phyloP scores from a whole-genome alignment of 148 eudicot genomes.

The Diospyros kaki region DNA sequence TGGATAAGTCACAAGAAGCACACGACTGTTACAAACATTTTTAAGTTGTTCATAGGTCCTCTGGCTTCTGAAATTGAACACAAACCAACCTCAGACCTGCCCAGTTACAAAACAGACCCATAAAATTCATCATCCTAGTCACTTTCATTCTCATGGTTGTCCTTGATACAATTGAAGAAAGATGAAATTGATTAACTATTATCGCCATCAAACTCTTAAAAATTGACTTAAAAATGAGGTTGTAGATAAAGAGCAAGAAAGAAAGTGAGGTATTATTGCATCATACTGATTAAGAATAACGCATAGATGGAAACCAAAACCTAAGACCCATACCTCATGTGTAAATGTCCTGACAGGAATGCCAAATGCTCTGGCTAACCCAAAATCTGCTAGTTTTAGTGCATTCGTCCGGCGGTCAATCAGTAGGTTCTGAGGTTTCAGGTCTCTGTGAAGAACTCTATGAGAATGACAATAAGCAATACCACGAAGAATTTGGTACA shows the following conservation, averaged over 20 bases:
- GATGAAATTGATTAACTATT: too few species aligned
- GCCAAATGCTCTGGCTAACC: slow-evolving; percentile 54
- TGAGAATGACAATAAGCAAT: slow-evolving; percentile 95
- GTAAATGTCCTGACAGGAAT: slow-evolving; percentile 86
- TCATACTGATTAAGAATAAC: not conserved
- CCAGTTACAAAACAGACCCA: not conserved
- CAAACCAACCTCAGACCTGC: not conserved
- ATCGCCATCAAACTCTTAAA: too few species aligned
- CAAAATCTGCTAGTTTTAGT: slow-evolving; percentile 92
- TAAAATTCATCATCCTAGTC: not conserved
- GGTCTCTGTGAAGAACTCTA: slow-evolving; percentile 85
- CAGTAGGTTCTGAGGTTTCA: slow-evolving; percentile 93
- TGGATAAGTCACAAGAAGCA: not conserved
- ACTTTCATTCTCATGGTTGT: too few species aligned
- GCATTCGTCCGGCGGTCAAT: slow-evolving; percentile 80
- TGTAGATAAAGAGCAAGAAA: not conserved
- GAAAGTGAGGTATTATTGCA: not conserved
- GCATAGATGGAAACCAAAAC: not conserved
- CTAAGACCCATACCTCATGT: slow-evolving; percentile 36
- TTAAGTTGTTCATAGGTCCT: not conserved
- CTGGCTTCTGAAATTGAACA: not conserved
- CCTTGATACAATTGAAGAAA: too few species aligned
- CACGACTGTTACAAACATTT: not conserved
- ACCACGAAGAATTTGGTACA: slow-evolving; percentile 92
- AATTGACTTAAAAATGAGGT: too few species aligned